Conservation (phyloP, 371 early-diverging fungal genomes). For the Syncephalastrum monosporum region DNA sequence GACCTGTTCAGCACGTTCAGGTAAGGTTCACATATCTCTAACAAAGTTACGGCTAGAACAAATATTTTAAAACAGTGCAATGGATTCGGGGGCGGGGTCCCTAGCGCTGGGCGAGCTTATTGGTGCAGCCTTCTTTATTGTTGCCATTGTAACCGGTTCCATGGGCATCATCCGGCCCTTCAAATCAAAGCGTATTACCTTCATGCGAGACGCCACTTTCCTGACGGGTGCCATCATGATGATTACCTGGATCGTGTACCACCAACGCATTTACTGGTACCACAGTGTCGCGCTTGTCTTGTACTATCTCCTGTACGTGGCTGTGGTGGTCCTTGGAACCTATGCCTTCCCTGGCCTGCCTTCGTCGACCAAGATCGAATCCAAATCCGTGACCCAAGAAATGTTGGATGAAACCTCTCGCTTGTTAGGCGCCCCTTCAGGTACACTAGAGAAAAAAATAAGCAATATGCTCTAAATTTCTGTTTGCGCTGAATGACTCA, state of each 20-base stretch:
- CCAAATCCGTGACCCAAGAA: slow-evolving; percentile 9
- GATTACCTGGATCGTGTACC: slow-evolving; percentile 57
- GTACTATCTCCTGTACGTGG: slow-evolving; percentile 59
- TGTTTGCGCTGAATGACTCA: too few species aligned
- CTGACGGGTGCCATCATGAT: slow-evolving; percentile 66
- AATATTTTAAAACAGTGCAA: slow-evolving; percentile 47
- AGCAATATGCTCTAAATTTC: too few species aligned
- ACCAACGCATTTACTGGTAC: slow-evolving; percentile 60
- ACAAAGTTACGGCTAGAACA: not conserved
- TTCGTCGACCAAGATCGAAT: slow-evolving; percentile 3
- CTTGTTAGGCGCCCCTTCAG: slow-evolving; percentile 8
- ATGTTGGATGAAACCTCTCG: slow-evolving; percentile 17
- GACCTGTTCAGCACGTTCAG: slow-evolving; percentile 79
- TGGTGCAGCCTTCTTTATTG: slow-evolving; percentile 78
- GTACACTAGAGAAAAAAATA: not conserved
- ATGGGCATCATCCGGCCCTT: slow-evolving; percentile 72
- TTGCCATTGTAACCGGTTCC: slow-evolving; percentile 70
- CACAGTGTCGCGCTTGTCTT: slow-evolving; percentile 56
- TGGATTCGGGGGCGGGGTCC: slow-evolving; percentile 69
- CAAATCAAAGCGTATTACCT: slow-evolving; percentile 60
- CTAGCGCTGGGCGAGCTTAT: slow-evolving; percentile 82
- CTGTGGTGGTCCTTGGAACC: slow-evolving; percentile 41
- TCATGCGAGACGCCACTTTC: slow-evolving; percentile 71
- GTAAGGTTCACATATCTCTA: slow-evolving; percentile 17
- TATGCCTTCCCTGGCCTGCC: slow-evolving; percentile 11